phyloP scores from a whole-genome alignment of 306 rosid species.

The Fragaria nilgerrensis region DNA sequence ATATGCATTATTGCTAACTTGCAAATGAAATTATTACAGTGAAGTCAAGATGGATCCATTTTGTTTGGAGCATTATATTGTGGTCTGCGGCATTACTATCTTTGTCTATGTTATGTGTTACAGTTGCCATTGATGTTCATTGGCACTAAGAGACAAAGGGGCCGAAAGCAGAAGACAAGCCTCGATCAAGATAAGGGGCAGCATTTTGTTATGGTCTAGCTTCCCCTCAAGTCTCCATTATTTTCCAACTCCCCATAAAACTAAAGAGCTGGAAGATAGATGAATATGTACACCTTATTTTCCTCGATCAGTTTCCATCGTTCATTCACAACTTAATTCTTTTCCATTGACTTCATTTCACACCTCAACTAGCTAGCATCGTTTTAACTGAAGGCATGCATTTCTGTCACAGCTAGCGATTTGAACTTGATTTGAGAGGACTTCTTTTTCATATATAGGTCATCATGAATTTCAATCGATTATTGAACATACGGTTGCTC shows the following conservation, averaged over 20 bases:
- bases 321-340: not conserved
- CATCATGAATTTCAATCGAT: not conserved
- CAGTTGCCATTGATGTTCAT: constrained; percentile 25
- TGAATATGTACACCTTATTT: not conserved
- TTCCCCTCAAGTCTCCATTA: not conserved
- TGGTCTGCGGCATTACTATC: not conserved
- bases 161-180: constrained; percentile 57
- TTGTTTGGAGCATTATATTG: constrained; percentile 7
- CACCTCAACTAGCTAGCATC: constrained; percentile 5
- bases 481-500: not conserved
- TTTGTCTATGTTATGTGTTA: constrained; percentile 15
- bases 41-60: constrained; percentile 5
- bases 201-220: not conserved
- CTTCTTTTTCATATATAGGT: not conserved
- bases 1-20: not conserved
- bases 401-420: not conserved
- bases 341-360: constrained; percentile 27
- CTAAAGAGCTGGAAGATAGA: not conserved
- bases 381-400: not conserved
- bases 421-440: not conserved
- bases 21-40: not conserved
- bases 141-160: constrained; percentile 44
- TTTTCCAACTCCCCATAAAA: constrained; percentile 36
- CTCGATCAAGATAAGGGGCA: constrained; percentile 34
- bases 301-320: constrained; percentile 6